These are phyloP conservation scores for Scytalidium lignicola DNA, from an alignment of 2,329 filamentous ascomycete species.

Conservation along the genomic window DNA sequence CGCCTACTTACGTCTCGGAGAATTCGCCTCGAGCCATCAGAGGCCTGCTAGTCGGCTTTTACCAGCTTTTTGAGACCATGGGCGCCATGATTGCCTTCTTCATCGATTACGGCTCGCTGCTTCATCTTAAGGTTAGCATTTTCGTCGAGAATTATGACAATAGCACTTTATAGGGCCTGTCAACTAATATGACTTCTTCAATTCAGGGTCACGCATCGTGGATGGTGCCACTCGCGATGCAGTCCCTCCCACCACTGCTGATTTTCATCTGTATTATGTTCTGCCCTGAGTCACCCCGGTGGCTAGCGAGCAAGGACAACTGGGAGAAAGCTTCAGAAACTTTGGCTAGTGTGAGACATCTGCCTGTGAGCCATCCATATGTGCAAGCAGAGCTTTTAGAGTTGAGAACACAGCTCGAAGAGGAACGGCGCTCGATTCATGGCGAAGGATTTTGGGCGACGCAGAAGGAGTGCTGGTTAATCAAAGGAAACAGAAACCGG, in stretches of 20 bases:
- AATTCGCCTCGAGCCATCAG: conserved; percentile 46
- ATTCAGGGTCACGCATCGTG: conserved; percentile 44
- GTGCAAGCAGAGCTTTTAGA: conserved; percentile 43
- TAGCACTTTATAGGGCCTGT: too few species aligned
- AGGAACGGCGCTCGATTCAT: conserved; percentile 44
- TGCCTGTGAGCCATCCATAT: conserved; percentile 50
- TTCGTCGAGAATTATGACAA: too few species aligned
- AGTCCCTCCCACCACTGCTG: conserved; percentile 58
- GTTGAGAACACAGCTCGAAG: conserved; percentile 37
- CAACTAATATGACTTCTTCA: neutral
- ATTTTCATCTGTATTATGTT: conserved; percentile 56
- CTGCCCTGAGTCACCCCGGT: conserved; percentile 59
- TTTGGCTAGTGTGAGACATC: conserved; percentile 44
- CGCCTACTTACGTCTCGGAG: conserved; percentile 42
- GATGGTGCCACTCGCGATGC: conserved; percentile 59
- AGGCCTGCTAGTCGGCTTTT: conserved; percentile 44
- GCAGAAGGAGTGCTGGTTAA: conserved; percentile 58
- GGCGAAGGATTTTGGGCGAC: conserved; percentile 43
- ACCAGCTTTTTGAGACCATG: conserved; percentile 38
- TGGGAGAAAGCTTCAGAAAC: conserved; percentile 58
- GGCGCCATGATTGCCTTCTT: conserved; percentile 40
- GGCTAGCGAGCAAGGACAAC: conserved; percentile 61
- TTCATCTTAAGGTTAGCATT: conserved; percentile 25
- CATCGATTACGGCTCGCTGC: conserved; percentile 49
- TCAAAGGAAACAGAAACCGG: conserved; percentile 55